phyloP scores from a whole-genome alignment of 441 rosid genomes.

The Metrosideros polymorpha region DNA sequence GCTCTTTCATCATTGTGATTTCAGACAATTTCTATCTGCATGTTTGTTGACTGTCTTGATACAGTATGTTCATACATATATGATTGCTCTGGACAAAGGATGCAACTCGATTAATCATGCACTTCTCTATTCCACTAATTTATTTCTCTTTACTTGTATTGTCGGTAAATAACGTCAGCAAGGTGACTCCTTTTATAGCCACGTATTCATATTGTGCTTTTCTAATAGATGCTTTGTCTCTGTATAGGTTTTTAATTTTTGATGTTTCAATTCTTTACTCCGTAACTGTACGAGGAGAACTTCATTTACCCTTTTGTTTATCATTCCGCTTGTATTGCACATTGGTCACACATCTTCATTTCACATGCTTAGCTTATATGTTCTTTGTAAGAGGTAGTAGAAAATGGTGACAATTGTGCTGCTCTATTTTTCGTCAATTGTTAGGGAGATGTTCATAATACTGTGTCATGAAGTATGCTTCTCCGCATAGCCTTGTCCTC shows the following conservation, averaged over 20 bases:
- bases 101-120: background rate
- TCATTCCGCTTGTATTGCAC: background rate
- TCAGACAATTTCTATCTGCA: background rate
- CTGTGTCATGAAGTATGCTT: background rate
- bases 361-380: background rate
- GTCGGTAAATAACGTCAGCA: background rate
- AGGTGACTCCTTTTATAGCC: background rate
- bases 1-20: background rate
- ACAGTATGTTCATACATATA: background rate
- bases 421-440: background rate
- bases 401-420: background rate
- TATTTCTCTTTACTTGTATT: background rate
- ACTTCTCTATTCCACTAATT: background rate
- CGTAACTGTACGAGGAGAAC: background rate
- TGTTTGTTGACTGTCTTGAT: background rate
- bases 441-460: background rate
- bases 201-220: background rate
- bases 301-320: background rate
- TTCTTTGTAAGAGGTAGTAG: background rate
- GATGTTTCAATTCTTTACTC: background rate
- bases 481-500: background rate
- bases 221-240: background rate
- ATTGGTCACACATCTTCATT: background rate
- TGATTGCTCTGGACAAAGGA: background rate
- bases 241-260: background rate